Base-by-base conservation (phyloP, 176 grass and related monocot species). In the Oryza punctata region DNA sequence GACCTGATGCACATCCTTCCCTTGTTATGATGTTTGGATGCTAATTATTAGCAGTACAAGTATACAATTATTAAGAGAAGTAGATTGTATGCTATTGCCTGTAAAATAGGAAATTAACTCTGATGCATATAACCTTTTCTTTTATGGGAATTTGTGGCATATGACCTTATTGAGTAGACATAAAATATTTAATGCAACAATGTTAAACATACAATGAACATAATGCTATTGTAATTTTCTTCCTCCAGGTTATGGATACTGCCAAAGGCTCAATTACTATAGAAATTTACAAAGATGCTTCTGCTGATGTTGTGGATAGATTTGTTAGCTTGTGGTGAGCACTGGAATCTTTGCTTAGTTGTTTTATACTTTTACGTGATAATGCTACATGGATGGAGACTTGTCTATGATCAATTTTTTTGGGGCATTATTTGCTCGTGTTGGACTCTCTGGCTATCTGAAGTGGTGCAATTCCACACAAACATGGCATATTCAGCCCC, bases 201-300 rank as follows among this genome's bases (percentile, higher is more conserved):
- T 84, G 10, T 57, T 24, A 67, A 28, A 21, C 45, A 12, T 45
- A 49, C 46, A 77, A 57, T 75, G 24, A 49, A 76, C 29, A 40
- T 86, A n/a, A 54, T 79, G 12, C 25, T 73, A 54, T 32, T 82
- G 60, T 69, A 44, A 32, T 72, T 45, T 87, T 83, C 61, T 88
- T 32, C 15, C 15, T 73, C 78, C 72, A 98, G 96, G 85, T 91
- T 86, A 89, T 98, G 14, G 90, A 90, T 75, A 98, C 96, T 5
- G 83, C 63, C 28, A 98, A 95, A 86, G 96, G 96, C 67, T 38
- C 82, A 86, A 92, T 98, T 78, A 89, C 85, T 77, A 85, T 92
- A 85, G 89, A 98, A 91, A 85, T 98, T 70, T 87, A 84, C 85
- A 98, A 95, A 77, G 93, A 95, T 85, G 84, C 96, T 82, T 93